A percentile compares a stretch with the other conserved stretches of the same genome.
These are phyloP conservation scores for Phialophora expanda DNA, from an alignment of 2,329 filamentous ascomycete genomes.

Conservation along the genomic window DNA sequence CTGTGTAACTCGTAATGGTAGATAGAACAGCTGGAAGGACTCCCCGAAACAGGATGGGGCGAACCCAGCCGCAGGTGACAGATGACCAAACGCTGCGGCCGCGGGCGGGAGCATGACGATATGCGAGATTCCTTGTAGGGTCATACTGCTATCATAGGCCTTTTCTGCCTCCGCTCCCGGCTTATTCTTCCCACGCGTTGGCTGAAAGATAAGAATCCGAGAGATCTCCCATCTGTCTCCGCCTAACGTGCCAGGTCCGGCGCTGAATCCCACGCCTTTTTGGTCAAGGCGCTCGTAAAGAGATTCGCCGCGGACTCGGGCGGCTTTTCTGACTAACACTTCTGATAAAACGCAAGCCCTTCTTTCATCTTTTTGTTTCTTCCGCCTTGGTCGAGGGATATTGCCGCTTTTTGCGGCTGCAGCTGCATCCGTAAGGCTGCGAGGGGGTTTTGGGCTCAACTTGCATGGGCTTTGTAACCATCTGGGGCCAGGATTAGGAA, in stretches of 20 bases:
- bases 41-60: slow-evolving; percentile 10
- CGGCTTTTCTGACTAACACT: slow-evolving; percentile 20
- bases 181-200: slow-evolving; percentile 14
- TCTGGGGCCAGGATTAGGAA: slow-evolving; percentile 3
- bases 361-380: slow-evolving; percentile 3
- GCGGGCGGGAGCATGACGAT: slow-evolving; percentile 19
- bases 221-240: slow-evolving; percentile 15
- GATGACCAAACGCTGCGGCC: slow-evolving; percentile 21
- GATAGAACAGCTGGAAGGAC: slow-evolving; percentile 17
- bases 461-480: slow-evolving; percentile 3
- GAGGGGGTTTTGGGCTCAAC: neutral
- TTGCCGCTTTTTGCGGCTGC: neutral
- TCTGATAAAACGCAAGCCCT: neutral
- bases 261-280: slow-evolving; percentile 13
- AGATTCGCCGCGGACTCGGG: slow-evolving; percentile 10
- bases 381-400: slow-evolving; percentile 3
- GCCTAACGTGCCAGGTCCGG: slow-evolving; percentile 6
- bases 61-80: slow-evolving; percentile 18
- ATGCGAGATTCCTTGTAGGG: slow-evolving; percentile 15
- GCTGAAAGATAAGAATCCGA: slow-evolving; percentile 13
- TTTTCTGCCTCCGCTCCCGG: slow-evolving; percentile 13
- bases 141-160: slow-evolving; percentile 17
- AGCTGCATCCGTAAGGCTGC: neutral
- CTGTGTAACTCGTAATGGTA: slow-evolving; percentile 8
- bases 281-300: neutral